Conservation (phyloP, 495 filamentous ascomycete species). For the Penicillium bialowiezense region DNA sequence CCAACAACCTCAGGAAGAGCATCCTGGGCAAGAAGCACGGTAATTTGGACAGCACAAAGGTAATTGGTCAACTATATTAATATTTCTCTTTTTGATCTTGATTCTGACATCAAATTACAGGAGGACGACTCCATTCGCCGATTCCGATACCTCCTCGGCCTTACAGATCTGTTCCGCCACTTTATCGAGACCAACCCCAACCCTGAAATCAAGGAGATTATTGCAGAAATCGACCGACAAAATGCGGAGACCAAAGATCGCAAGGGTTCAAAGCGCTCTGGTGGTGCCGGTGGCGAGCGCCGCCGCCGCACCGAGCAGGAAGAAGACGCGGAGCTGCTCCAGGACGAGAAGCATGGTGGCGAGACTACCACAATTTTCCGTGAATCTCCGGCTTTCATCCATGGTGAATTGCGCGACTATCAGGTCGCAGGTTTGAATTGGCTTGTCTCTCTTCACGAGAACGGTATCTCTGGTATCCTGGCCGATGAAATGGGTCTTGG, state of each 20-base stretch:
- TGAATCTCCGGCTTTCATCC: conserved; percentile 84
- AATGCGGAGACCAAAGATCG: conserved; percentile 72
- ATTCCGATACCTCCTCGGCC: conserved; percentile 91
- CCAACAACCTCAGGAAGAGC: conserved; percentile 80
- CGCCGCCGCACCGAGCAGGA: conserved; percentile 92
- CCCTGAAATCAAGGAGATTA: conserved; percentile 84
- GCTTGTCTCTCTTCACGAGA: conserved; percentile 98
- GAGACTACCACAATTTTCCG: conserved; percentile 85
- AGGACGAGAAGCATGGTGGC: conserved; percentile 84
- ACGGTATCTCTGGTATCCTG: conserved; percentile 96
- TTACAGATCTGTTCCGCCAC: conserved; percentile 97
- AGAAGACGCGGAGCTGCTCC: conserved; percentile 92
- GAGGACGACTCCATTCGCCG: conserved; percentile 94
- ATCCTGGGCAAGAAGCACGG: conserved; percentile 95
- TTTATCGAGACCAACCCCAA: conserved; percentile 98
- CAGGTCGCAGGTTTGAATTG: conserved; percentile 94
- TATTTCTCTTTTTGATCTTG: too few species aligned
- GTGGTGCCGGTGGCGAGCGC: conserved; percentile 78
- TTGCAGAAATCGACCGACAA: conserved; percentile 88
- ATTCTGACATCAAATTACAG: conserved; percentile 50
- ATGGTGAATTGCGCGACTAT: conserved; percentile 92
- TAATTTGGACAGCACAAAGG: conserved; percentile 84
- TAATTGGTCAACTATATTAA: conserved; percentile 33
- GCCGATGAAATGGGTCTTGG: conserved; percentile 98
- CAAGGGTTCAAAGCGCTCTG: conserved; percentile 71